Conservation (phyloP, 768 basidiomycete species). For the Clitopilus passeckerianus region DNA sequence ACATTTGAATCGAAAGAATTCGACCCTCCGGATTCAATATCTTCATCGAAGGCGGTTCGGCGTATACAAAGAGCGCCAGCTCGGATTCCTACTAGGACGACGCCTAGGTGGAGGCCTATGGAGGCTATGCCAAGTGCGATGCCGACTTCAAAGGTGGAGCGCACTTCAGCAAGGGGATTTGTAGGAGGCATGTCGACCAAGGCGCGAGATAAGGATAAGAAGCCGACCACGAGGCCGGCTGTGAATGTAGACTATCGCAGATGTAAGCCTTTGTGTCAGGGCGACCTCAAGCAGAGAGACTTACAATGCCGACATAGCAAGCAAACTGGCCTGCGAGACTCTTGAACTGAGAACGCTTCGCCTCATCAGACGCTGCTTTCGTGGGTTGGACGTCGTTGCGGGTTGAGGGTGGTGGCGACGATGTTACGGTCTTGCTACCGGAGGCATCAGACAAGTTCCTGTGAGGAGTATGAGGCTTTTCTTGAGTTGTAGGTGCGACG, state of each 20-base stretch:
- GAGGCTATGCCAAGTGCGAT: conserved; percentile 6
- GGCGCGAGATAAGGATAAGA: background rate
- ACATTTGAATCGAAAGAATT: background rate
- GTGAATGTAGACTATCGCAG: background rate
- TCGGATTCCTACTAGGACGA: conserved; percentile 11
- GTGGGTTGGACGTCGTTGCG: background rate
- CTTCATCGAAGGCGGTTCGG: background rate
- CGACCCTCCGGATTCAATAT: background rate
- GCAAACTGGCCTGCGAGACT: background rate
- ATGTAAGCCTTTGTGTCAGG: background rate
- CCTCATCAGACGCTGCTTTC: background rate
- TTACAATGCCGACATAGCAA: background rate
- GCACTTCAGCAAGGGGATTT: background rate
- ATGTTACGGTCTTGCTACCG: background rate
- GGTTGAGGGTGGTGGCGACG: background rate
- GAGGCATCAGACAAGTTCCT: too few relatives aligned
- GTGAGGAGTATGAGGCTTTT: background rate
- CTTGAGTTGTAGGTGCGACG: background rate
- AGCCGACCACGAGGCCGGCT: background rate
- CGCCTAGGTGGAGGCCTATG: conserved; percentile 8
- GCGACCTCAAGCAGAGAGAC: background rate
- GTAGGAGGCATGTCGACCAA: background rate
- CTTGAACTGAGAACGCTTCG: background rate
- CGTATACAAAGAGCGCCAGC: conserved; percentile 8
- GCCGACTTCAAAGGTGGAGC: conserved; percentile 5